Percentiles rank a stretch among this genome's conserved stretches.
phyloP scores from a whole-genome alignment of 2,329 filamentous ascomycete genomes.

The Truncatella angustata region DNA sequence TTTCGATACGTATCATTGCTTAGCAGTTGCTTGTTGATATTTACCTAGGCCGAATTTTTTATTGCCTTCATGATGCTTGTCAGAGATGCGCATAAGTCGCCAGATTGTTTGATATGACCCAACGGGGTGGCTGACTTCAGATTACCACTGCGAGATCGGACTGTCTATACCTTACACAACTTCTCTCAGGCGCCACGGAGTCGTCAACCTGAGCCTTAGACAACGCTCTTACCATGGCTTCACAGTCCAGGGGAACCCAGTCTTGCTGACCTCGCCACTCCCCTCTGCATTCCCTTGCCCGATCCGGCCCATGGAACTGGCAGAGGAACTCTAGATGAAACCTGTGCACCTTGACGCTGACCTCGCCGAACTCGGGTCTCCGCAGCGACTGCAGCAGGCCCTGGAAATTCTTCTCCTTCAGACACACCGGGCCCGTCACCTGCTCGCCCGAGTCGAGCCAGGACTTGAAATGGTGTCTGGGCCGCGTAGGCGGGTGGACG shows the following conservation, averaged over 20 bases:
- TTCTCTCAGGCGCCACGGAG: neutral
- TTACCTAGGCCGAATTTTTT: no score
- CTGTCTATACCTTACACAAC: neutral
- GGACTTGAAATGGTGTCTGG: neutral
- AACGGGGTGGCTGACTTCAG: no score
- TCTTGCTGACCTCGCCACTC: neutral
- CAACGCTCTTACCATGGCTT: neutral
- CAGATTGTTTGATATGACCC: no score
- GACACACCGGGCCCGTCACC: neutral
- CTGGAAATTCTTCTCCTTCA: neutral
- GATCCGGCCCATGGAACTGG: neutral
- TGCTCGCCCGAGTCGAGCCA: neutral
- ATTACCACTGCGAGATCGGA: neutral
- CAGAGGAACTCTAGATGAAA: slow-evolving; percentile 1
- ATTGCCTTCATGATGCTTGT: no score
- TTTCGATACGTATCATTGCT: no score
- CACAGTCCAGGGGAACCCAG: neutral
- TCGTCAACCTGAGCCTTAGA: neutral
- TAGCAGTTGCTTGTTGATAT: no score
- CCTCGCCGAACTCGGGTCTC: neutral
- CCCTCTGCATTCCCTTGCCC: neutral
- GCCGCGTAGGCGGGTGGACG: neutral
- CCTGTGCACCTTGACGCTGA: neutral
- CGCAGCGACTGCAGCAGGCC: neutral
- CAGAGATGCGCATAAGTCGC: neutral